These are phyloP conservation scores for Arthroderma uncinatum DNA, from an alignment of 2,329 filamentous ascomycete genomes.

Conservation along the genomic window DNA sequence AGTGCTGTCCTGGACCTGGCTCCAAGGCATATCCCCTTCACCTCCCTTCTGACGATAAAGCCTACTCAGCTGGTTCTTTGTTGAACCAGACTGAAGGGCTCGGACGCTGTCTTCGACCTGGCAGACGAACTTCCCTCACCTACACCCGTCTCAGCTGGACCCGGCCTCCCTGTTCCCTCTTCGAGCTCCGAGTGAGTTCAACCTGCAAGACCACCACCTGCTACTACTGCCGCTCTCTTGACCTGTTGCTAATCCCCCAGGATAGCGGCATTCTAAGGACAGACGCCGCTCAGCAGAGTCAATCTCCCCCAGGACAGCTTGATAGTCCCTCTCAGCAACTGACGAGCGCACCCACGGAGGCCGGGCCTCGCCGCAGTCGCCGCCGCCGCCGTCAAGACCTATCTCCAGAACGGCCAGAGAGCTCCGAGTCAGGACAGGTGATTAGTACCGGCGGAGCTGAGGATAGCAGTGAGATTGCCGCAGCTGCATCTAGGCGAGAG, in stretches of 20 bases:
- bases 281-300: not conserved
- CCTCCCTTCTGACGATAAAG: conserved; percentile 10
- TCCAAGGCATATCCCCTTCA: not conserved
- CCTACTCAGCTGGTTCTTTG: conserved; percentile 37
- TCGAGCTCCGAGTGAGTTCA: conserved; percentile 39
- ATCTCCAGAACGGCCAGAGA: conserved; percentile 20
- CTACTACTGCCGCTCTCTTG: not conserved
- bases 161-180: conserved; percentile 56
- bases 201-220: conserved; percentile 19
- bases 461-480: conserved; percentile 10
- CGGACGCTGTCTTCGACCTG: conserved; percentile 52
- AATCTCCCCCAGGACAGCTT: conserved; percentile 8
- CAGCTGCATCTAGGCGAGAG: conserved; percentile 18
- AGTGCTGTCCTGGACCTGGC: conserved; percentile 1
- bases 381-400: conserved; percentile 25
- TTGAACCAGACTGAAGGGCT: conserved; percentile 35
- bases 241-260: conserved; percentile 14
- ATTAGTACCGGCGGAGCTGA: conserved; percentile 19
- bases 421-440: conserved; percentile 16
- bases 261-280: conserved; percentile 1
- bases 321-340: conserved; percentile 1
- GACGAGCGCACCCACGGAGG: not conserved
- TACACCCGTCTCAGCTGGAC: conserved; percentile 49
- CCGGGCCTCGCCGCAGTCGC: conserved; percentile 9
- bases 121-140: conserved; percentile 54